Conservation (phyloP, 139 green algal genomes). For the Gonium pectorale region DNA sequence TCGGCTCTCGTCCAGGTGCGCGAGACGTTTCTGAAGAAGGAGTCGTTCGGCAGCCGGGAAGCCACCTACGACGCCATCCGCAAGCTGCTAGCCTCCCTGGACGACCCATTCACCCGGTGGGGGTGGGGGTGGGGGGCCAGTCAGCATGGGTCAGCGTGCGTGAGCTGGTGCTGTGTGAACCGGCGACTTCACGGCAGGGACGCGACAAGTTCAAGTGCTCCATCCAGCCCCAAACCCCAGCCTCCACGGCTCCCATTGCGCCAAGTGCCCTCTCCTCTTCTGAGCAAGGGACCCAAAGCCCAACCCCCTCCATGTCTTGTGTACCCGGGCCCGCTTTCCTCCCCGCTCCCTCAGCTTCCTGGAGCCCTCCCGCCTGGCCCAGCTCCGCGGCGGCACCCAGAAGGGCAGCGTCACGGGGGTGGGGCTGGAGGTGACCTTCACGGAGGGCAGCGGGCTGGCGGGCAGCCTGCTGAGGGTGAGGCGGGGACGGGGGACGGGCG, state of each 20-base stretch:
- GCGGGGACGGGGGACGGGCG: no score
- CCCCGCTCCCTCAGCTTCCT: constrained; percentile 66
- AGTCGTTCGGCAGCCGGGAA: constrained; percentile 44
- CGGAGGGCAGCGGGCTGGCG: background rate
- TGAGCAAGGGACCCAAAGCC: no score
- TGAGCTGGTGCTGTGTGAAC: no score
- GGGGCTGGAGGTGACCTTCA: constrained; percentile 81
- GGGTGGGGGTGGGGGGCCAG: constrained; percentile 79
- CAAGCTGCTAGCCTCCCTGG: constrained; percentile 83
- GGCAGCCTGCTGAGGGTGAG: constrained; percentile 30
- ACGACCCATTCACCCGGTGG: constrained; percentile 97
- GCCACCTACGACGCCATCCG: constrained; percentile 91
- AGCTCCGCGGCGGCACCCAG: constrained; percentile 66
- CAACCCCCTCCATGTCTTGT: background rate
- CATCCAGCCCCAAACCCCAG: no score
- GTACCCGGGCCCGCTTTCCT: background rate
- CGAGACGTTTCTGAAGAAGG: constrained; percentile 75
- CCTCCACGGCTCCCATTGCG: no score
- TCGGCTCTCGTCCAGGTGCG: constrained; percentile 64
- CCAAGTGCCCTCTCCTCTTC: no score
- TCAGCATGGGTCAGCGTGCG: no score
- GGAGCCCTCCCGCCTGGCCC: constrained; percentile 79
- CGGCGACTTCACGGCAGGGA: no score
- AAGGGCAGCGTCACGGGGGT: constrained; percentile 76
- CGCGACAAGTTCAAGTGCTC: no score